Base-by-base conservation (phyloP, 805 yeast species). In the Starmerella tilneyi region DNA sequence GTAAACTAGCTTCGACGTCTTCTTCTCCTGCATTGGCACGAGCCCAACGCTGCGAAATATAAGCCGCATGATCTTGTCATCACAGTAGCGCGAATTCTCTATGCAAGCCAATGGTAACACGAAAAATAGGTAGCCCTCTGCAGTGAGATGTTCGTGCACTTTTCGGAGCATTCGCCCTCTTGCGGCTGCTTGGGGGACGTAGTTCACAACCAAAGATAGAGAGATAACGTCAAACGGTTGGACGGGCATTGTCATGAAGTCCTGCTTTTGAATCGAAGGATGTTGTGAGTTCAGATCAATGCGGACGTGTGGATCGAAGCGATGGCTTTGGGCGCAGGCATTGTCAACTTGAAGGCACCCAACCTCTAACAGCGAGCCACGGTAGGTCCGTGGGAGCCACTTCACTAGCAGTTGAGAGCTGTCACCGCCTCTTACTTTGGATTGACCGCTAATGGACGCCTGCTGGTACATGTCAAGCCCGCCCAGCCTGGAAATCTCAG, bases 41-140 rank as follows among this genome's bases (percentile, higher is more conserved):
- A 76, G 85, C 0, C 96, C 96, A n/a, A 84, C 63, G 7, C 67
- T 54, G 0, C 48, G 27, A 75, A 81, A 71, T 11, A 86, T 71
- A 1, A 62, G 59, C 1, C 60, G 52, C 34, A 75, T 63, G 21
- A 60, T 61, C 0, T 57, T 59, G 31, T 68, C 66, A 50, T 74
- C 72, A 60, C 80, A 76, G 59, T 88, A 89, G 36, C 97, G 69
- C 0, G 96, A 86, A 60, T 89, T 88, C 8, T 66, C 60, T 1
- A 84, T 67, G 59, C 98, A 89, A 0, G 97, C 95, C 28, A 82
- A 67, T 0, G 98, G 98, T 3, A 89, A 64, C 6, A 89, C 97
- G 11, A 89, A 62, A 58, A 89, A 88, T 5, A 86, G 61, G 3
- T 44, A 31, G 3, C 60, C 60, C 8, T 34, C 47, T 1, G 33